phyloP scores from a whole-genome alignment of 495 filamentous ascomycete species.

The Neurospora africana region DNA sequence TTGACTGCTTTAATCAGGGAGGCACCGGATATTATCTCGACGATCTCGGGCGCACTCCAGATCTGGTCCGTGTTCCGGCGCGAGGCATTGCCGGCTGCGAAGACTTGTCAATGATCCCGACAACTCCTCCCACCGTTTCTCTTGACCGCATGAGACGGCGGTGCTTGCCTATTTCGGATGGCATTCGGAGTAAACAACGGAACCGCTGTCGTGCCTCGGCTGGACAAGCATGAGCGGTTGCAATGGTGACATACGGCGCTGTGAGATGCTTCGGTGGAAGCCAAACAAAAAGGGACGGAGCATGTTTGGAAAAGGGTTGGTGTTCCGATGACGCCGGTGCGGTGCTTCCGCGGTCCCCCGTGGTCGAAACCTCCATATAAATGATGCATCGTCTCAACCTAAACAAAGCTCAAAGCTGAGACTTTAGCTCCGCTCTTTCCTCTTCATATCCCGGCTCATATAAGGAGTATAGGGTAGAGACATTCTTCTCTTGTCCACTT shows the following conservation, averaged over 20 bases:
- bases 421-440: not conserved
- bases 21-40: not conserved
- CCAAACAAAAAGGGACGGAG: not conserved
- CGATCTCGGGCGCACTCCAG: not conserved
- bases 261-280: not conserved
- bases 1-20: not conserved
- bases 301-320: not conserved
- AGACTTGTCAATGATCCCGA: not conserved
- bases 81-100: not conserved
- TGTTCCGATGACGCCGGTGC: conserved; percentile 36
- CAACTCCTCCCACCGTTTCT: not conserved
- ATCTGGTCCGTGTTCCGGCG: not conserved
- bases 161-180: conserved; percentile 7
- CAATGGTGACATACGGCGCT: not conserved
- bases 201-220: not conserved
- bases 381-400: not conserved
- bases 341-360: conserved; percentile 14
- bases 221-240: not conserved
- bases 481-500: not conserved
- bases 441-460: not conserved
- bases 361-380: not conserved
- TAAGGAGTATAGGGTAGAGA: not conserved
- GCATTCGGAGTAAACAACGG: not conserved
- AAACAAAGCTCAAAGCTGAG: not conserved
- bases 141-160: not conserved